phyloP scores from a whole-genome alignment of 2,329 filamentous ascomycete species.

The Cordyceps cateniannulata region DNA sequence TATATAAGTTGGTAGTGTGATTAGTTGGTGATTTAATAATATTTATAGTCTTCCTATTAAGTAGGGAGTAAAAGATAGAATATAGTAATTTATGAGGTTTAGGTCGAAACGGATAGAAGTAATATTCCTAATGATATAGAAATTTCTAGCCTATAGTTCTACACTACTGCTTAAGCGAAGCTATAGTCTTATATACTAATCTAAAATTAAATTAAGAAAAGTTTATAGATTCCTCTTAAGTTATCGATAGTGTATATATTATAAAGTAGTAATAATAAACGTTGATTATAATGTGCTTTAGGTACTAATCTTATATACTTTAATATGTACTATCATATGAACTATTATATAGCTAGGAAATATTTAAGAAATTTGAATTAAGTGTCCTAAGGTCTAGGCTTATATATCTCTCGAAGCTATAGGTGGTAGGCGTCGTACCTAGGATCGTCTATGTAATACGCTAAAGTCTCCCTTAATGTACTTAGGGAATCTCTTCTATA shows the following conservation, averaged over 20 bases:
- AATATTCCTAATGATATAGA: too few relatives aligned
- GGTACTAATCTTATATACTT: not conserved
- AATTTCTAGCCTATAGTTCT: too few relatives aligned
- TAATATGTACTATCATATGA: not conserved
- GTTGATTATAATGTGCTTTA: too few relatives aligned
- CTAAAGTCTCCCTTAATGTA: not conserved
- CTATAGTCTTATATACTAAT: too few relatives aligned
- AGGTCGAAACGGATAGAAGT: too few relatives aligned
- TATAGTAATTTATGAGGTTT: too few relatives aligned
- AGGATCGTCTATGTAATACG: not conserved
- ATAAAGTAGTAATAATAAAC: too few relatives aligned
- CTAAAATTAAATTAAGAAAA: too few relatives aligned
- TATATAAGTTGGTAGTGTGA: not conserved
- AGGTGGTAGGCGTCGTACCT: not conserved
- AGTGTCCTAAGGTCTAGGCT: not conserved
- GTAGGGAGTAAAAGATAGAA: not conserved
- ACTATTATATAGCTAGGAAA: not conserved
- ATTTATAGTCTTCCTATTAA: not conserved
- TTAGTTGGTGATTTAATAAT: not conserved
- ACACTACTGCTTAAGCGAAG: too few relatives aligned
- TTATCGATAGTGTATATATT: too few relatives aligned
- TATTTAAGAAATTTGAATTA: not conserved
- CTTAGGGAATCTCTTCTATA: not conserved
- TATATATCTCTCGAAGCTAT: not conserved
- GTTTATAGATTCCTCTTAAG: too few relatives aligned